These are phyloP conservation scores for Teratosphaeria nubilosa DNA, from an alignment of 2,329 filamentous ascomycete genomes.

Conservation along the genomic window DNA sequence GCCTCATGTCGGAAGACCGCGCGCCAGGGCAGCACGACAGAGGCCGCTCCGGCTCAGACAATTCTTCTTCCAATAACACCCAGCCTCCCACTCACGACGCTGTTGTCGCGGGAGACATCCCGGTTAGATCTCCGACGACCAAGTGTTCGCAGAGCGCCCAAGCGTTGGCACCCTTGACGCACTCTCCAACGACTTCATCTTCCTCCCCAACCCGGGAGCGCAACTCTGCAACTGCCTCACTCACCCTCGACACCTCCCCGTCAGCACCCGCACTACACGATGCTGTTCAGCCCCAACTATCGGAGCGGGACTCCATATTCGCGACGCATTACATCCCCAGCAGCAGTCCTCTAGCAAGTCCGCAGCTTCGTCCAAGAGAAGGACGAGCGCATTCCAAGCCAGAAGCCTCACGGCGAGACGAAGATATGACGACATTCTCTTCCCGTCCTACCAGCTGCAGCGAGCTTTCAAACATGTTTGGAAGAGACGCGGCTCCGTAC, in stretches of 20 bases:
- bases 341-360: slow-evolving; percentile 35
- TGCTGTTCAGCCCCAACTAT: slow-evolving; percentile 42
- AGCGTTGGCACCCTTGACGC: not conserved
- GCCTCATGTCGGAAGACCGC: slow-evolving; percentile 4
- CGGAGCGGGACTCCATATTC: slow-evolving; percentile 54
- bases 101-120: not conserved
- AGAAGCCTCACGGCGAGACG: slow-evolving; percentile 2
- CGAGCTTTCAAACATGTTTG: slow-evolving; percentile 2
- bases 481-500: slow-evolving; percentile 6
- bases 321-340: slow-evolving; percentile 50
- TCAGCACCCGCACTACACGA: slow-evolving; percentile 11
- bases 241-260: not conserved
- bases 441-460: not conserved
- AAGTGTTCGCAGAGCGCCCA: not conserved
- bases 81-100: not conserved
- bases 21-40: not conserved
- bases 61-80: not conserved
- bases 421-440: slow-evolving; percentile 6
- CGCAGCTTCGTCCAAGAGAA: slow-evolving; percentile 4
- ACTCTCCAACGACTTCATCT: not conserved
- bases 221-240: not conserved
- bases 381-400: not conserved
- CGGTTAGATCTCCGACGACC: not conserved
- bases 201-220: not conserved
- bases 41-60: slow-evolving; percentile 1